Evolutionary conservation across 1,284 basidiomycete genomes (phyloP).

Genomic region (Boletus semigastroideus): DNA sequence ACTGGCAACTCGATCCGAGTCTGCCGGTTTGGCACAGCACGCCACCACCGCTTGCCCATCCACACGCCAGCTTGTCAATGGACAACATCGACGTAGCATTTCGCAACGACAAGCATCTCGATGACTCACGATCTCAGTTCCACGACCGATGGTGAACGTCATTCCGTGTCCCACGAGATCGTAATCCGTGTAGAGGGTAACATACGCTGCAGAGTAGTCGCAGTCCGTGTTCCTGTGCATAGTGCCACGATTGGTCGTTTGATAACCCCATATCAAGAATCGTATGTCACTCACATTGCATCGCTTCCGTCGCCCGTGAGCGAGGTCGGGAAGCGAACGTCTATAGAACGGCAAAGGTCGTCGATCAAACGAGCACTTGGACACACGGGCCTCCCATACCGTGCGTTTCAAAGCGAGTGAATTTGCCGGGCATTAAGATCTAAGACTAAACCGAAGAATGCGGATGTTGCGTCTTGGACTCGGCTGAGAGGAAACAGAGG

Average conservation of each 20-base stretch:
- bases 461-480: neutral
- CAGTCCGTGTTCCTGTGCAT: conserved; percentile 80
- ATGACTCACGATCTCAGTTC: conserved; percentile 79
- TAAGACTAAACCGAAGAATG: neutral
- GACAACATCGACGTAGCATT: neutral
- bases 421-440: conserved; percentile 17
- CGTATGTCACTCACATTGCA: conserved; percentile 42
- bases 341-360: conserved; percentile 3
- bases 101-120: neutral
- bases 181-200: conserved; percentile 67
- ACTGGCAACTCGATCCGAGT: neutral
- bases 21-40: neutral
- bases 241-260: neutral
- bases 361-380: neutral
- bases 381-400: conserved; percentile 10
- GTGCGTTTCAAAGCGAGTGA: conserved; percentile 35
- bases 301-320: conserved; percentile 60
- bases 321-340: conserved; percentile 48
- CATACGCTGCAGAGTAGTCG: conserved; percentile 91
- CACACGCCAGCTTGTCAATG: neutral
- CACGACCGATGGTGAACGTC: conserved; percentile 94
- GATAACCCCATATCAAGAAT: too few relatives aligned
- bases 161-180: conserved; percentile 80
- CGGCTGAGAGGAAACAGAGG: conserved; percentile 2
- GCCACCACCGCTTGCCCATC: neutral